phyloP scores from a whole-genome alignment of 1,284 basidiomycete genomes.

The Mycosarcoma maydis region DNA sequence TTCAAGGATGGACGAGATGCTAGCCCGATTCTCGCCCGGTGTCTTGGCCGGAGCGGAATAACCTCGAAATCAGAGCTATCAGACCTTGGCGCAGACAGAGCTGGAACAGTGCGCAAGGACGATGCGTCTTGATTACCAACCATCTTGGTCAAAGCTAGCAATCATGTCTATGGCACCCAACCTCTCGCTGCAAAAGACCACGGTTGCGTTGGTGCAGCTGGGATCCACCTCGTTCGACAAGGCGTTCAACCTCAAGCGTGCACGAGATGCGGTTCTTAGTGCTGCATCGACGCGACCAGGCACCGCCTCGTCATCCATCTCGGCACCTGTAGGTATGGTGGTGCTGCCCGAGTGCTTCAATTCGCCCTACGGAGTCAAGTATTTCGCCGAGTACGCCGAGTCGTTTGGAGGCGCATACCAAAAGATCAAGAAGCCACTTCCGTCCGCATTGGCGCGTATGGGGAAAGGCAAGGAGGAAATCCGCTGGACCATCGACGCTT shows the following conservation, averaged over 20 bases:
- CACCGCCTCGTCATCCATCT: conserved; percentile 6
- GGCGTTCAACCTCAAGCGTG: conserved; percentile 56
- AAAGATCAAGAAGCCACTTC: conserved; percentile 53
- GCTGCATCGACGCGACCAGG: conserved; percentile 25
- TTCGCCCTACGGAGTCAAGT: conserved; percentile 88
- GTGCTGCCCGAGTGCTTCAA: conserved; percentile 90
- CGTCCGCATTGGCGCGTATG: conserved; percentile 35
- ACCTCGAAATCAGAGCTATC: too few relatives aligned
- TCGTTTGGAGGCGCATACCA: conserved; percentile 60
- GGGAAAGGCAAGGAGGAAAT: conserved; percentile 41
- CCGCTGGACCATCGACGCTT: conserved; percentile 55
- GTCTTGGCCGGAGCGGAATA: conserved; percentile 9
- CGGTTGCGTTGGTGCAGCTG: conserved; percentile 61
- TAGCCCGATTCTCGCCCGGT: background rate
- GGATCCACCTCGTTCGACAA: conserved; percentile 62
- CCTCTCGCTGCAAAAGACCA: conserved; percentile 43
- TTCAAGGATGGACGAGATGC: too few relatives aligned
- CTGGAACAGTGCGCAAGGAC: too few relatives aligned
- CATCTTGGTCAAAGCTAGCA: background rate
- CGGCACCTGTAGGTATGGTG: conserved; percentile 55
- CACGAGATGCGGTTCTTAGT: conserved; percentile 45
- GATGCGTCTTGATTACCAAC: too few relatives aligned
- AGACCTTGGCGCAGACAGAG: too few relatives aligned
- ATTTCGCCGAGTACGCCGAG: conserved; percentile 64
- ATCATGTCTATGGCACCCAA: conserved; percentile 36